Percentiles rank a stretch among this genome's conserved stretches.
phyloP scores from a whole-genome alignment of 768 basidiomycete species.

The Lactarius tabidus region DNA sequence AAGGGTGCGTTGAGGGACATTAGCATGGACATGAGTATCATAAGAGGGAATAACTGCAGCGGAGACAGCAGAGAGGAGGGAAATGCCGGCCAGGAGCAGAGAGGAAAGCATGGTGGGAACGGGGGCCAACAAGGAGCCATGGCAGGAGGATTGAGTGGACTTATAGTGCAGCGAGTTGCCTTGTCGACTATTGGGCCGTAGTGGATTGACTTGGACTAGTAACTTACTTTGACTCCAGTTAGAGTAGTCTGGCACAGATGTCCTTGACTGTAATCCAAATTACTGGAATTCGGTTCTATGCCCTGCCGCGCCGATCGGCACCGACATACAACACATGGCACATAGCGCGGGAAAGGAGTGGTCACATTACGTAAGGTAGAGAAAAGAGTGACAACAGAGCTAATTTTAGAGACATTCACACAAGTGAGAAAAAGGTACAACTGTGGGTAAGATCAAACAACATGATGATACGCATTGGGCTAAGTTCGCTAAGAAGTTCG shows the following conservation, averaged over 20 bases:
- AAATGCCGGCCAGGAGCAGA: not conserved
- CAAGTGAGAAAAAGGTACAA: not conserved
- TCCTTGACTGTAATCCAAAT: not conserved
- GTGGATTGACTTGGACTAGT: not conserved
- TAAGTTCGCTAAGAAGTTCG: not conserved
- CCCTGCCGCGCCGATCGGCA: not conserved
- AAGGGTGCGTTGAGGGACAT: constrained; percentile 16
- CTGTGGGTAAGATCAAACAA: not conserved
- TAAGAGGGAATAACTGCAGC: constrained; percentile 16
- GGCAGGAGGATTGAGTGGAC: not conserved
- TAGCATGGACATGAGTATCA: not conserved
- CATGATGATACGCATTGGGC: not conserved
- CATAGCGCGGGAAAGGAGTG: not conserved
- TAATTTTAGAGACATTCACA: not conserved
- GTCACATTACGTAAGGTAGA: not conserved
- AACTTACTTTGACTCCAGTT: not conserved
- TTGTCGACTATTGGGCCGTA: not conserved
- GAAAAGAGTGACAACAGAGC: not conserved
- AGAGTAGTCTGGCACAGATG: not conserved
- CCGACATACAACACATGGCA: not conserved
- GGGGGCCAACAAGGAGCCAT: not conserved
- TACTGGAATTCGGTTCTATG: not conserved
- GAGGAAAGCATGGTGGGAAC: not conserved
- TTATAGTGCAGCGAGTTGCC: not conserved
- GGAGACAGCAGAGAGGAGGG: constrained; percentile 1